These are phyloP conservation scores for Globisporangium spiculum DNA, from an alignment of 352 stramenopile species.

Conservation along the genomic window DNA sequence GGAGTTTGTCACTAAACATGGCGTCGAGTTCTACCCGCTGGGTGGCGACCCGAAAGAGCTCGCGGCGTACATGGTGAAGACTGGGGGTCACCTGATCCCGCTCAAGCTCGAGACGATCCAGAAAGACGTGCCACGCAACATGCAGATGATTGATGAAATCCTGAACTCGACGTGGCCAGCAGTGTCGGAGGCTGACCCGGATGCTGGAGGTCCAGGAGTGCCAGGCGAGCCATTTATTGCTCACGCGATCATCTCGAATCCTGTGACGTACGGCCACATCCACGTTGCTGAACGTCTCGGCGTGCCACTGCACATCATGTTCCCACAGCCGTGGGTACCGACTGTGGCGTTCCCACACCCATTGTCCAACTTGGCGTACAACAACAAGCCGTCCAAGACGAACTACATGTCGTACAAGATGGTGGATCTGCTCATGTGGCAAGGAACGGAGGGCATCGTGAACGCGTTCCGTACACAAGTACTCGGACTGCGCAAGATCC, in stretches of 20 bases:
- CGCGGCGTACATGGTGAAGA: conserved; percentile 92
- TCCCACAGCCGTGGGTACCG: conserved; percentile 88
- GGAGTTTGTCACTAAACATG: conserved; percentile 71
- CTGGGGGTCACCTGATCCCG: conserved; percentile 70
- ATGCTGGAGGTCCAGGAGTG: conserved; percentile 53
- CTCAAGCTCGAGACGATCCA: conserved; percentile 57
- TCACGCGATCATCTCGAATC: conserved; percentile 93
- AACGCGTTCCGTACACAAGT: conserved; percentile 50
- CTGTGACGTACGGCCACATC: conserved; percentile 90
- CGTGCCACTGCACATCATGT: conserved; percentile 95
- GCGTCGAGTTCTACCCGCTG: conserved; percentile 70
- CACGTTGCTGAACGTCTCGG: conserved; percentile 91
- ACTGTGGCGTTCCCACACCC: conserved; percentile 90
- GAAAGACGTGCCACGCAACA: conserved; percentile 81
- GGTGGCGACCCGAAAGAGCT: conserved; percentile 74
- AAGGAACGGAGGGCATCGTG: conserved; percentile 37
- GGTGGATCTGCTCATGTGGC: conserved; percentile 49
- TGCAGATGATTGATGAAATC: conserved; percentile 91
- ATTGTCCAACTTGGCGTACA: conserved; percentile 82
- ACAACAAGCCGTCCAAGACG: conserved; percentile 39
- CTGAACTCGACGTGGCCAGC: conserved; percentile 86
- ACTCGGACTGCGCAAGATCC: conserved; percentile 37
- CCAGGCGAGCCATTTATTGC: conserved; percentile 71
- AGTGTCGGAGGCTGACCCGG: conserved; percentile 70
- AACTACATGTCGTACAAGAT: conserved; percentile 58